phyloP scores from a whole-genome alignment of 768 basidiomycete genomes.

The Hericium coralloides region DNA sequence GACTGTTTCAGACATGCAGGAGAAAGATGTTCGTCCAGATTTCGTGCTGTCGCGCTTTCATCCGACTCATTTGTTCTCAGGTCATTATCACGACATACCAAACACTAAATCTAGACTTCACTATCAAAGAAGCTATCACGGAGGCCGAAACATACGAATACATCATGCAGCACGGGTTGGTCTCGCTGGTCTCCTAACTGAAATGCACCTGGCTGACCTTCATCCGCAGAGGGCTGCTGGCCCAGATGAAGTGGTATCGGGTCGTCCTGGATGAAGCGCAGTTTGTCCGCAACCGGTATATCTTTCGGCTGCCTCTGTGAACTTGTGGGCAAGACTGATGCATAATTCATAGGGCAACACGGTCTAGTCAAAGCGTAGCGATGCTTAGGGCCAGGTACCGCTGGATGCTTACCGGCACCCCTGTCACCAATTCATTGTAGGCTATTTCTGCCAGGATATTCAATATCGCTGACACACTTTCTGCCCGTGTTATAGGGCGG shows the following conservation, averaged over 20 bases:
- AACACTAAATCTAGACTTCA: conserved; percentile 54
- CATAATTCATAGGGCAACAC: conserved; percentile 33
- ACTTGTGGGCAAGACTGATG: background rate
- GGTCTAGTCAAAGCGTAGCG: conserved; percentile 48
- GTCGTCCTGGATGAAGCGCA: conserved; percentile 76
- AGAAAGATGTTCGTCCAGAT: conserved; percentile 37
- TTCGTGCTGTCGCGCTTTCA: background rate
- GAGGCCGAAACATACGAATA: conserved; percentile 39
- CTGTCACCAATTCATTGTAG: conserved; percentile 63
- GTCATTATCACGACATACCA: conserved; percentile 74
- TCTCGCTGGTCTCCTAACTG: background rate
- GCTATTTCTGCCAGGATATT: conserved; percentile 7
- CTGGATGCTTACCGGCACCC: conserved; percentile 77
- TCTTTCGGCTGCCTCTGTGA: no score
- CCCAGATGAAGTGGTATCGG: conserved; percentile 55
- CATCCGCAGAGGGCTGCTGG: conserved; percentile 41
- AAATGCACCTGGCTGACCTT: background rate
- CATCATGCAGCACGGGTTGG: conserved; percentile 41
- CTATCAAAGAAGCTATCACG: conserved; percentile 38
- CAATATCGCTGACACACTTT: background rate
- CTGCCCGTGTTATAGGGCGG: conserved; percentile 33
- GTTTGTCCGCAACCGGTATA: conserved; percentile 57
- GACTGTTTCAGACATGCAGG: conserved; percentile 38
- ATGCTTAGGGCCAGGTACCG: conserved; percentile 55
- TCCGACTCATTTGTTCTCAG: conserved; percentile 22